Evolutionary conservation across 179 eudicot species (phyloP).

Genomic region (Drosera spatulata): DNA sequence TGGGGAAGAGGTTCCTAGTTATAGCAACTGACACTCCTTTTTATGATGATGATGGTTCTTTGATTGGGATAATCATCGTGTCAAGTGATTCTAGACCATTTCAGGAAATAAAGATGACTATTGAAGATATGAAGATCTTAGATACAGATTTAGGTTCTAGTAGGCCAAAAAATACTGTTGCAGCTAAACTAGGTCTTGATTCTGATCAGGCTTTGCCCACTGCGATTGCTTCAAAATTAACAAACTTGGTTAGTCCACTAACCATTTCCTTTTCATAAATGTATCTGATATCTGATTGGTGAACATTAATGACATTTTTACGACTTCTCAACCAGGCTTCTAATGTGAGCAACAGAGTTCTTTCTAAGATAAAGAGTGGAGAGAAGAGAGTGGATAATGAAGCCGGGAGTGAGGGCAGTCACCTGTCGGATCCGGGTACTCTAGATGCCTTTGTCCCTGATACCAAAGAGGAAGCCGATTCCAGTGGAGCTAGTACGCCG

Average conservation of each 20-base stretch:
- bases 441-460: conserved; percentile 31
- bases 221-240: conserved; percentile 70
- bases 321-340: conserved; percentile 47
- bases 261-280: conserved; percentile 2
- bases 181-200: conserved; percentile 72
- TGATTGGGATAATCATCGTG: conserved; percentile 66
- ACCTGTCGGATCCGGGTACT: conserved; percentile 52
- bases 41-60: conserved; percentile 68
- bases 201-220: conserved; percentile 79
- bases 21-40: conserved; percentile 72
- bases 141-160: conserved; percentile 29
- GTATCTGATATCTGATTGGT: neutral
- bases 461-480: conserved; percentile 60
- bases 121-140: conserved; percentile 13
- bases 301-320: conserved; percentile 11
- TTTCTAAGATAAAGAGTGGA: conserved; percentile 55
- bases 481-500: conserved; percentile 84
- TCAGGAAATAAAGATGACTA: conserved; percentile 21
- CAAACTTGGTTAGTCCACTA: conserved; percentile 55
- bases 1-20: conserved; percentile 37
- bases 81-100: conserved; percentile 55
- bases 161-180: conserved; percentile 31
- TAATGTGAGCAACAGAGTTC: conserved; percentile 82
- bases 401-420: conserved; percentile 65
- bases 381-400: conserved; percentile 45